These are phyloP conservation scores for Extremus antarcticus DNA, from an alignment of 495 filamentous ascomycete genomes.

Conservation along the genomic window DNA sequence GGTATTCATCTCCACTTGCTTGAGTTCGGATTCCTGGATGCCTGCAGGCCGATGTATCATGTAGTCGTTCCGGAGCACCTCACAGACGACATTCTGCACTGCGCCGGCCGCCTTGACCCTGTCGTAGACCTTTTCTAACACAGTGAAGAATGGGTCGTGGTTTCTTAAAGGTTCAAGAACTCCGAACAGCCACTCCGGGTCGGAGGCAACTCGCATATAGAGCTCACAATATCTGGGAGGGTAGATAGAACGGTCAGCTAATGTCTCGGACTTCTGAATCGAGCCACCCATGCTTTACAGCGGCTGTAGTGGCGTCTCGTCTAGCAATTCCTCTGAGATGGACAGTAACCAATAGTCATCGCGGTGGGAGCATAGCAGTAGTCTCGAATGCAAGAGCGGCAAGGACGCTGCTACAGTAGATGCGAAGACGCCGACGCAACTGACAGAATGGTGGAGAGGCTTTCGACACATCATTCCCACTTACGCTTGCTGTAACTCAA, in stretches of 20 bases:
- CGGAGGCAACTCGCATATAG: conserved; percentile 14
- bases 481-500: conserved; percentile 12
- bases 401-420: too few species aligned
- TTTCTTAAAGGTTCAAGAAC: conserved; percentile 8
- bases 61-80: conserved; percentile 20
- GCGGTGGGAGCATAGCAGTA: too few species aligned
- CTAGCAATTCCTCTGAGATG: too few species aligned
- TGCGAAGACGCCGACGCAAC: too few species aligned
- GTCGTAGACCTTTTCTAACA: conserved; percentile 17
- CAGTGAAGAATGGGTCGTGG: conserved; percentile 5
- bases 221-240: conserved; percentile 22
- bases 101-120: conserved; percentile 5
- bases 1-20: conserved; percentile 25
- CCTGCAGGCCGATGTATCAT: conserved; percentile 13
- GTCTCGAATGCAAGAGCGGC: too few species aligned
- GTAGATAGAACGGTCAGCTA: too few species aligned
- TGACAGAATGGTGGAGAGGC: too few species aligned
- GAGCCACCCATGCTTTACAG: too few species aligned
- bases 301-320: too few species aligned
- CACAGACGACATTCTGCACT: conserved; percentile 13
- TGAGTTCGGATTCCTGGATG: neutral
- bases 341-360: too few species aligned
- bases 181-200: conserved; percentile 15
- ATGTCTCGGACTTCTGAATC: too few species aligned
- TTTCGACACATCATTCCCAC: too few species aligned